Base-by-base conservation (phyloP, 208 protist species). In the Spongospora subterranea region DNA sequence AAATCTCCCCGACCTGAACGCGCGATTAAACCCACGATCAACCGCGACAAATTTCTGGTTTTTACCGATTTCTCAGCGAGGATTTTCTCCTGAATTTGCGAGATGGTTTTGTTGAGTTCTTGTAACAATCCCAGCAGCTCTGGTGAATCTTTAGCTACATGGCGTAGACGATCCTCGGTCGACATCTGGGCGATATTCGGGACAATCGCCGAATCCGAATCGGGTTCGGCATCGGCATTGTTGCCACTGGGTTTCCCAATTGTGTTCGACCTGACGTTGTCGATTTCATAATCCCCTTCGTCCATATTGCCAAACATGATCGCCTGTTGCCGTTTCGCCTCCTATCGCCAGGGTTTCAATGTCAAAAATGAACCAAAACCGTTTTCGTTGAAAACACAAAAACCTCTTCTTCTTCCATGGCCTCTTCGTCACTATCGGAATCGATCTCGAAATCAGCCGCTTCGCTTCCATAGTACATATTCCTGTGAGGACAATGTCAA, bases 381-480 rank as follows among this genome's bases (percentile, higher is more conserved):
- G n/a, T n/a, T n/a, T n/a, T n/a, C n/a, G n/a, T n/a, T n/a, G 50
- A 60, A 60, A 60, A 6, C 50, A 60, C 50, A 24, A 60, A 29
- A 29, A 60, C 50, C 13, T 35, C 71, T n/a, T 82, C 71, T 43
- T 82, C 71, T 43, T 82, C 71, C 71, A 6, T 35, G 71, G 71
- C 71, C n/a, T 82, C 71, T 20, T 82, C n/a, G 17, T 82, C 71
- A 43, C 40, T 43, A 6, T 82, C 71, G 17, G 71, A 82, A 43
- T 82, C 71, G n/a, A 82, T 82, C n/a, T 82, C 71, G 40, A 82
- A 82, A 43, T 82, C 71, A 20, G 71, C 71, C 6, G 71, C 71
- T 82, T 82, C 71, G n/a, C 71, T 82, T 35, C 71, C 71, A 43
- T 82, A 82, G 71, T 40, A 82, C 6, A 82, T 82, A 43, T 82